Base-by-base conservation (phyloP, 2,329 filamentous ascomycete genomes). In the Coleophoma eucalyptorum region DNA sequence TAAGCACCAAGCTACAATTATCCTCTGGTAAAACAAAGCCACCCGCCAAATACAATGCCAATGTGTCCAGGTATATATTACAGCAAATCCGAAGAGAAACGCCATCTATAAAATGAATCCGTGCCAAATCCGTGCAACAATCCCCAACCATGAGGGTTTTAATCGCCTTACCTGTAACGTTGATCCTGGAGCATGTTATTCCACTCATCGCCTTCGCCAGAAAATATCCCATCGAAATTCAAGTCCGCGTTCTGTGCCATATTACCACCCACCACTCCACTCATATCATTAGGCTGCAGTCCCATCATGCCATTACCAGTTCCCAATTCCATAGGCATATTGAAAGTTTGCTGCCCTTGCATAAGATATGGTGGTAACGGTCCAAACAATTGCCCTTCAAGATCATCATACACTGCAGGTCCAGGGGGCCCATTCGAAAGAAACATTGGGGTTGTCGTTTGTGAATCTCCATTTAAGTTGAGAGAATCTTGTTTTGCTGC, bases 361-460 rank as follows among this genome's bases (percentile, higher is more conserved):
- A 57, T 58, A 58, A 90, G 73, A 62, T 89, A 92, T 35, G 86
- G 81, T 15, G 87, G 86, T 35, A 90, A 75, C 1, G 86, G 81
- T 0, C 83, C 84, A 51, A 89, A 81, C 12, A 91, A 74, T 56
- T 90, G 86, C 16, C 86, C 87, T 61, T 91, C 87, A 46, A 89
- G 80, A 49, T 87, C 84, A 55, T 86, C 83, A 43, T 62, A 67
- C 4, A 56, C 34, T 12, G 67, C 57, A 21, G 55, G 42, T 21
- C 52, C 55, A 20, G 45, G 42, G 16, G 48, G 54, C 15, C 59
- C 58, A 31, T 63, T 60, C 3, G 65, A 56, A 20, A 66, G 65
- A 19, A 62, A 62, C 41, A 65, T 61, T 5, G 43, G 48, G 10
- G 53, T 51, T 0, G 49, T 37, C 40, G 50, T 54, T 26, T 21